Evolutionary conservation across 148 eudicot species (phyloP).

Genomic region (Euryodendron excelsum): DNA sequence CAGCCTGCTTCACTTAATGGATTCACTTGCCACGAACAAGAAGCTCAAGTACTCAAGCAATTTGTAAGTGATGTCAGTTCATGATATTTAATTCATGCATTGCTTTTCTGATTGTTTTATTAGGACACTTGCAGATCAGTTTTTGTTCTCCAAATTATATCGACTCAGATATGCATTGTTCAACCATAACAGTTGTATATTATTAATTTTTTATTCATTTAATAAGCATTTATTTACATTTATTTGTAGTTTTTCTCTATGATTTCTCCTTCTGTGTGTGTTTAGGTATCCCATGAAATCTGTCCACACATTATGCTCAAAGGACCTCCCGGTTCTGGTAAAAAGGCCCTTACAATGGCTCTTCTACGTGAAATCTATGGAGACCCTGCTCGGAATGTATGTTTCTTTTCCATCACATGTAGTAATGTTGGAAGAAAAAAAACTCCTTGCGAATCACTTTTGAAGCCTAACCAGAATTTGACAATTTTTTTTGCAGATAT

Average conservation of each 20-base stretch:
- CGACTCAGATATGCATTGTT: background rate
- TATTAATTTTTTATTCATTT: background rate
- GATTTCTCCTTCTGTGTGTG: background rate
- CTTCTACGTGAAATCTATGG: constrained; percentile 43
- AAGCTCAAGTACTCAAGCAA: constrained; percentile 39
- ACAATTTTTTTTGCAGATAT: constrained; percentile 31
- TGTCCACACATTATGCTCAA: constrained; percentile 43
- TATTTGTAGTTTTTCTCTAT: background rate
- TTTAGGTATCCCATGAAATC: constrained; percentile 27
- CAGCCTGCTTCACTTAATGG: constrained; percentile 44
- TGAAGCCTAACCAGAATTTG: background rate
- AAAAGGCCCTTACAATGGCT: constrained; percentile 42
- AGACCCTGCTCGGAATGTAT: constrained; percentile 38
- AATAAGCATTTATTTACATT: background rate
- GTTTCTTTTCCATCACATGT: background rate
- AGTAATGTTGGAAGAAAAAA: background rate
- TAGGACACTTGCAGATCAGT: background rate
- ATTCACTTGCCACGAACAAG: constrained; percentile 47
- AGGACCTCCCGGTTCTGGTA: constrained; percentile 45
- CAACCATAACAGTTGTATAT: background rate
- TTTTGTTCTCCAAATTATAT: background rate
- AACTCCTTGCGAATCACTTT: no score
- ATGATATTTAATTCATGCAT: background rate
- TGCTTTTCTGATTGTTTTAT: background rate
- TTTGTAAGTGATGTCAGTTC: constrained; percentile 25